Evolutionary conservation across 2,329 filamentous ascomycete species (phyloP), one percentile per base, ranked within the genome.

Genomic region (Escovopsis sp.): DNA sequence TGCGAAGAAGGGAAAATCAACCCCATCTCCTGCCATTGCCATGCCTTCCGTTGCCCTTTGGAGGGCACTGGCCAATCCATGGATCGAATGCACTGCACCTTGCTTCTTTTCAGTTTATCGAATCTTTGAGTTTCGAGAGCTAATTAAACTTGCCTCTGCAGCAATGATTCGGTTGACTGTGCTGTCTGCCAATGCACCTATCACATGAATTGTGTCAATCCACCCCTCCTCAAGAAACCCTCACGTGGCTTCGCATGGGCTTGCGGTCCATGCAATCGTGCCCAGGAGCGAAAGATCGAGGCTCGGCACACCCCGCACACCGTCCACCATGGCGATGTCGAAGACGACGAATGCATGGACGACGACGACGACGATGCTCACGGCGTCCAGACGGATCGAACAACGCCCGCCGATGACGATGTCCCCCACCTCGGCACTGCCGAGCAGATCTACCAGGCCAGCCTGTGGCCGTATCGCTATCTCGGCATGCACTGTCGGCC

Each of bases 211-310:
- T 98, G 91, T 60, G 91, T 98, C 43, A 81, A 83, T 46, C 91
- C 91, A 34, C 86, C 88, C 32, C 63, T 98, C 47, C 72, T 87
- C 41, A 98, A 95, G 62, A 98, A 98, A 62, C 91, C 91, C 15
- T 94, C 89, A 37, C 81, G 91, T 61, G 91, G 91, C 33, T 98
- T 98, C 63, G 91, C 87, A 5, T 98, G 91, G 91, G 89, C 91
- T 27, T 98, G 91, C 61, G 91, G 85, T 42, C 83, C 89, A 45
- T 98, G 91, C 62, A 95, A 87, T 60, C 81, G 89, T 53, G 88
- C 86, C n/a, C 88, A 94, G 57, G 91, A 96, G 62, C 79, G 84
- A 51, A 93, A 84, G 60, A 68, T 95, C 25, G 88, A 96, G 66
- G 86, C 87, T 45, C 80, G 87, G 44, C 81, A 93, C 56, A 94